Evolutionary conservation across 2,329 filamentous ascomycete species (phyloP), one percentile per base, ranked within the genome.

Genomic region (Sporothrix schenckii): DNA sequence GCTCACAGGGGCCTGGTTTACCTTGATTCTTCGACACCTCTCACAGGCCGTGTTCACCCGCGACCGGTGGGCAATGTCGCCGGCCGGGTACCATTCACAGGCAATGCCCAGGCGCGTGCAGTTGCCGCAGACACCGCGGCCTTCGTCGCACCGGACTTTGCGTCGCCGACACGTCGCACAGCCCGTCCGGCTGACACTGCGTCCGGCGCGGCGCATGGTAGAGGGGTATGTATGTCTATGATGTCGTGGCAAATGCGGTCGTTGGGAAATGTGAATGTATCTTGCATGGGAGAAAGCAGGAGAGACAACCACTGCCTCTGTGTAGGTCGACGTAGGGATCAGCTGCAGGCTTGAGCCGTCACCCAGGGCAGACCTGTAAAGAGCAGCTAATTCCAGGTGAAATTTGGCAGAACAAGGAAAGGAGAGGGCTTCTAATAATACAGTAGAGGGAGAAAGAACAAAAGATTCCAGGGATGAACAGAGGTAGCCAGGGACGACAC

Each of bases 21-120:
- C 68, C 58, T 69, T 66, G 9, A 50, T 58, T 52, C 24, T 66
- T 10, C 68, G 68, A 61, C 68, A 70, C 24, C 60, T 30, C 30
- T 70, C 60, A 34, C 68, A 70, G 14, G 68, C 68, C 68, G 50
- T 70, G 50, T 70, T 70, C 14, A 58, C 50, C 13, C 68, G 60
- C 14, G 68, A 70, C 13, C 68, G 68, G 27, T 66, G 68, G 4
- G 68, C 47, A 30, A 58, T 53, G 30, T 66, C 68, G 60, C 54
- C 58, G 2, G 50, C 9, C 13, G 58, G 21, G 30, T 70, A 70
- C 68, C 68, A 70, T 24, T 65, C 60, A n/a, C 68, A 70, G 4
- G 60, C 13, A 21, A 70, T 61, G 10, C 60, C 50, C 16, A 70
- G 50, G 2, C 68, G 68, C 1, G 60, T 49, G 39, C 68, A 70